A percentile compares a stretch with the other conserved stretches of the same genome.
Conservation (phyloP, 257 asterid genomes). For the Nicotiana tabacum region DNA sequence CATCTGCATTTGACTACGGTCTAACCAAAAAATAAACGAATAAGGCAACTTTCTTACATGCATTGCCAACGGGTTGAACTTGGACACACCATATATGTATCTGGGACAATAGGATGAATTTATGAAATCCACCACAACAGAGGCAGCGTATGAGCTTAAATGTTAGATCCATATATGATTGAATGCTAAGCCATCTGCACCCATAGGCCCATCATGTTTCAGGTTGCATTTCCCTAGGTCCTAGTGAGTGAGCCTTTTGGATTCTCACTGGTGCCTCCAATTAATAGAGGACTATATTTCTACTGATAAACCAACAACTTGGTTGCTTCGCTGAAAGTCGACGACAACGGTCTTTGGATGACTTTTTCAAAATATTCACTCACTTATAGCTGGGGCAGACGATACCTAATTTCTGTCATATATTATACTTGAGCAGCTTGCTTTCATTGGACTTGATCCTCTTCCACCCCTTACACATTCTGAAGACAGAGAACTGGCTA, state of each 20-base stretch:
- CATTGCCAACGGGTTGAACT: not conserved
- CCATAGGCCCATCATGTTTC: not conserved
- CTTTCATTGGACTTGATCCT: not conserved
- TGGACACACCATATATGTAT: not conserved
- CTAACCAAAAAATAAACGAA: not conserved
- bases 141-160: not conserved
- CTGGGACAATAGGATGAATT: not conserved
- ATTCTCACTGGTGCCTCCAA: not conserved
- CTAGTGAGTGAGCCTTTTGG: not conserved
- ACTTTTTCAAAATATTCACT: not conserved
- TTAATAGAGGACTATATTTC: not conserved
- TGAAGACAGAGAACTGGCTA: not conserved
- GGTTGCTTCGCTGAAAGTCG: conserved; percentile 1
- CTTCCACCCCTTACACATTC: not conserved
- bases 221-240: not conserved
- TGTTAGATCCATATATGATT: not conserved
- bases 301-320: not conserved
- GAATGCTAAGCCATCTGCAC: not conserved
- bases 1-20: conserved; percentile 4
- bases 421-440: not conserved
- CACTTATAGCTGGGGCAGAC: not conserved
- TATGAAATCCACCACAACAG: not conserved
- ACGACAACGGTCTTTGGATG: not conserved
- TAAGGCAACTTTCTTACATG: conserved; percentile 9
- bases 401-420: not conserved